A percentile compares a stretch with the other conserved stretches of the same genome.
phyloP scores from a whole-genome alignment of 768 basidiomycete species.

The Boletus insuetus region DNA sequence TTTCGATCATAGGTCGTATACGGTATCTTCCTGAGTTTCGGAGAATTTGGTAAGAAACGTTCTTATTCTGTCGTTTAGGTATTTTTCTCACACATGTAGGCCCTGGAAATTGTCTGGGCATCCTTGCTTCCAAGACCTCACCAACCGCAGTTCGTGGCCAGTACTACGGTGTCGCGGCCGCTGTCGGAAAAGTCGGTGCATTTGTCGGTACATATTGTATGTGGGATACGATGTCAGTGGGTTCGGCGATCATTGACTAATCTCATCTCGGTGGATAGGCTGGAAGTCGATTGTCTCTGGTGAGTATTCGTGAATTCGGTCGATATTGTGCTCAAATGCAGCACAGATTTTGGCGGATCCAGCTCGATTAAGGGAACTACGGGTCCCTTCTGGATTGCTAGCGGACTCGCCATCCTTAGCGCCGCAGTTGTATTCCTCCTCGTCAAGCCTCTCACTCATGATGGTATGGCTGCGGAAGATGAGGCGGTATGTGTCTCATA shows the following conservation, averaged over 20 bases:
- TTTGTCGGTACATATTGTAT: slow-evolving; percentile 80
- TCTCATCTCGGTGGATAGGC: slow-evolving; percentile 33
- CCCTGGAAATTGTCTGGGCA: slow-evolving; percentile 83
- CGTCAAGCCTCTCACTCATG: slow-evolving; percentile 68
- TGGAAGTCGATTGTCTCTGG: slow-evolving; percentile 68
- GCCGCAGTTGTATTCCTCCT: slow-evolving; percentile 71
- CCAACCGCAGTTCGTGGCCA: slow-evolving; percentile 87
- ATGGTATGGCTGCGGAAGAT: slow-evolving; percentile 82
- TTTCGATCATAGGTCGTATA: slow-evolving; percentile 61
- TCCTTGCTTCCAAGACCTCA: slow-evolving; percentile 81
- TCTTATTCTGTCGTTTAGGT: background rate
- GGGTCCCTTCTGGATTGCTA: slow-evolving; percentile 87
- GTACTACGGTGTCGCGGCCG: slow-evolving; percentile 84
- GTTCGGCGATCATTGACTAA: slow-evolving; percentile 2
- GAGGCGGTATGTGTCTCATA: slow-evolving; percentile 41
- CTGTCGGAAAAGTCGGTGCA: slow-evolving; percentile 81
- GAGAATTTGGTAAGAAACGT: slow-evolving; percentile 64
- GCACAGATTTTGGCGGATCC: slow-evolving; percentile 58
- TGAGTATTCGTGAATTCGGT: slow-evolving; percentile 21
- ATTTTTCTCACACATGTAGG: slow-evolving; percentile 34
- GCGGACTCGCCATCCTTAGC: slow-evolving; percentile 77
- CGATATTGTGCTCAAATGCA: background rate
- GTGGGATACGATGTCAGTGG: slow-evolving; percentile 21
- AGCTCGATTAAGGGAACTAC: slow-evolving; percentile 59
- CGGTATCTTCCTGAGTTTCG: slow-evolving; percentile 87